A percentile compares a stretch with the other conserved stretches of the same genome.
Evolutionary conservation across 2,329 filamentous ascomycete genomes (phyloP).

Genomic region (Metarhizium album): DNA sequence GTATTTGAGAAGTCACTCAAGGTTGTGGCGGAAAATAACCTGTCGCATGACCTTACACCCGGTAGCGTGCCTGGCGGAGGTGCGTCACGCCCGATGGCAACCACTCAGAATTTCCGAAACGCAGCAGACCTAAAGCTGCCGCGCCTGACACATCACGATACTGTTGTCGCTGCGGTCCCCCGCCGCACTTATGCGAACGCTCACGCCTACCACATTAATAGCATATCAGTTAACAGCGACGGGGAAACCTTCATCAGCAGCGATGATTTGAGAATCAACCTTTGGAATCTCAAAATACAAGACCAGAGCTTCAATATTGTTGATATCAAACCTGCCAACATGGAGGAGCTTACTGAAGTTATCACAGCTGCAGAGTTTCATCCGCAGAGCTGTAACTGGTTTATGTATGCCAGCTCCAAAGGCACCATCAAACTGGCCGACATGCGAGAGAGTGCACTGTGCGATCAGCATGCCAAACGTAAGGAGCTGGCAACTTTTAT

Average conservation of each 20-base stretch:
- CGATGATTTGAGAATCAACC: constrained; percentile 92
- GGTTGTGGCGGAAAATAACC: constrained; percentile 96
- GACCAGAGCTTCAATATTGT: constrained; percentile 99
- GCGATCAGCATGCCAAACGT: constrained; percentile 94
- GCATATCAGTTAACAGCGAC: constrained; percentile 99
- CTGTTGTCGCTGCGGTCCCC: constrained; percentile 91
- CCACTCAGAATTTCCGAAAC: constrained; percentile 66
- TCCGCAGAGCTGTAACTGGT: constrained; percentile 95
- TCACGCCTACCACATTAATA: constrained; percentile 99
- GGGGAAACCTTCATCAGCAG: constrained; percentile 99
- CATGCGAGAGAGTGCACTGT: constrained; percentile 94
- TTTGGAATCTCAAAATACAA: constrained; percentile 99
- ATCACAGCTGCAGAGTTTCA: constrained; percentile 98
- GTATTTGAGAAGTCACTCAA: constrained; percentile 99
- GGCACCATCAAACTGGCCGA: constrained; percentile 98
- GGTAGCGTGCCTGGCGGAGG: constrained; percentile 63
- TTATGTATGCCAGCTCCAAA: constrained; percentile 99
- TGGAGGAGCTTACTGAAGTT: constrained; percentile 98
- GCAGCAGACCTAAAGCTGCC: constrained; percentile 83
- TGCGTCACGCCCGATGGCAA: constrained; percentile 55
- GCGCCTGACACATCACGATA: constrained; percentile 94
- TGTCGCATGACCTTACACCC: constrained; percentile 88
- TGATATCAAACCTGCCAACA: constrained; percentile 98
- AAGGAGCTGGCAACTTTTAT: constrained; percentile 15
- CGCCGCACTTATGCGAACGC: constrained; percentile 96